These are phyloP conservation scores for Paracorniculantispora psalliotae DNA, from an alignment of 2,329 filamentous ascomycete species.

Conservation along the genomic window DNA sequence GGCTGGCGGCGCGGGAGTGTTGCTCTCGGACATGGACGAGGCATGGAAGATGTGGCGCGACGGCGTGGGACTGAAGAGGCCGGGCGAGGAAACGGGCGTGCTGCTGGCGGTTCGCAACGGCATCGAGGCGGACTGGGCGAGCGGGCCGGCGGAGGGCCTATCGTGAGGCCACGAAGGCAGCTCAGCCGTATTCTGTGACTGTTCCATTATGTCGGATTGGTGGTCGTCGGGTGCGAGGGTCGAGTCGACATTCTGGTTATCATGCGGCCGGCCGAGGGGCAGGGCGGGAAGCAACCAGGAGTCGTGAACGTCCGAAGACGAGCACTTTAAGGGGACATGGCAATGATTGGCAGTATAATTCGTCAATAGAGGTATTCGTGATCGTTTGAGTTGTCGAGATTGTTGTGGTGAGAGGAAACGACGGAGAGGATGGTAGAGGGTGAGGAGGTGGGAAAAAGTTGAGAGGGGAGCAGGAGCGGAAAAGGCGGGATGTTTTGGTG, in stretches of 20 bases:
- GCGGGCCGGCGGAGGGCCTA: constrained; percentile 2
- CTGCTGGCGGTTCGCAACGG: constrained; percentile 47
- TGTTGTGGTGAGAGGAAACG: background rate
- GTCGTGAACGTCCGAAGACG: constrained; percentile 12
- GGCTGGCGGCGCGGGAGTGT: constrained; percentile 43
- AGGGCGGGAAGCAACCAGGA: constrained; percentile 4
- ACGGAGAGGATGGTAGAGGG: background rate
- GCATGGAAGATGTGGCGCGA: constrained; percentile 35
- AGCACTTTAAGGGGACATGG: constrained; percentile 10
- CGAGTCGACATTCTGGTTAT: constrained; percentile 11
- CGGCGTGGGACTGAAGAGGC: constrained; percentile 53
- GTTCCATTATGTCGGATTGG: constrained; percentile 16
- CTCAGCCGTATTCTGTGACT: constrained; percentile 13
- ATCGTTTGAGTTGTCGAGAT: background rate
- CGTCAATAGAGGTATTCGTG: background rate
- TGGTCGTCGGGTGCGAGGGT: constrained; percentile 13
- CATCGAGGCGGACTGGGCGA: constrained; percentile 33
- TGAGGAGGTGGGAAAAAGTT: background rate
- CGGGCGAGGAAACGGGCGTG: constrained; percentile 57
- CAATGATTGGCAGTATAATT: background rate
- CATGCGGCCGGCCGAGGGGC: constrained; percentile 4
- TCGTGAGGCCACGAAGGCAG: constrained; percentile 7
- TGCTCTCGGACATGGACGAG: constrained; percentile 47
- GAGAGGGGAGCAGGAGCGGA: constrained; percentile 5
- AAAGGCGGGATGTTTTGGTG: constrained; percentile 13